Evolutionary conservation across 2,329 filamentous ascomycete species (phyloP), one percentile per base, ranked within the genome.

Genomic region (Cladobotryum mycophilum): DNA sequence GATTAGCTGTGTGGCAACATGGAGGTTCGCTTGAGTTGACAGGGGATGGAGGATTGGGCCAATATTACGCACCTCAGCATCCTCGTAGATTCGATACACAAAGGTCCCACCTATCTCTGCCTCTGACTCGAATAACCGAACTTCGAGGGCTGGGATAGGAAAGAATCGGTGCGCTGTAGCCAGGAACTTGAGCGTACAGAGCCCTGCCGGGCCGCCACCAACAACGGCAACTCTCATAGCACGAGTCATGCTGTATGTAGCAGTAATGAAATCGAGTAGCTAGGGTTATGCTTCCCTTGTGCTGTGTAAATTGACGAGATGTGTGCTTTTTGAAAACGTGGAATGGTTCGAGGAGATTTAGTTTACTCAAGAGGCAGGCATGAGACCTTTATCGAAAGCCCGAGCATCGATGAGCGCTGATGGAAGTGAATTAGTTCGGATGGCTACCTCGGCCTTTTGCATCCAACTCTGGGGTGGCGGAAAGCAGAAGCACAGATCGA

Each of bases 41-140:
- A 30, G 25, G 25, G 6, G 25, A 8, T 3, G 25, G 43, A 30
- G 8, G 25, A 30, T 30, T 2, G 8, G 8, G 25, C 4, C 25
- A 30, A 30, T 30, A 2, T 37, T 12, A 50, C 60, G 34, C 40
- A 68, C 67, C 60, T 77, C 75, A 1, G 74, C 71, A 34, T 75
- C 71, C 49, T 76, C 72, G 47, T 77, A 78, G 4, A 69, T 64
- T 5, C 72, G 69, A 50, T 75, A 68, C 18, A 65, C 64, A 58
- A 78, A 77, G 1, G 72, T 75, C 2, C 75, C 75, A 2, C 74
- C 75, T 42, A 78, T 64, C 0, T 66, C 62, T 7, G 64, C 58
- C 49, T 72, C 68, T 17, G 66, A 60, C 60, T 78, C 75, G 37
- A 76, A 77, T 3, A 78, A 59, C 5, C 65, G 64, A 1, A 62